Conservation (phyloP, 164 flowering plant genomes). For the Houttuynia cordata region DNA sequence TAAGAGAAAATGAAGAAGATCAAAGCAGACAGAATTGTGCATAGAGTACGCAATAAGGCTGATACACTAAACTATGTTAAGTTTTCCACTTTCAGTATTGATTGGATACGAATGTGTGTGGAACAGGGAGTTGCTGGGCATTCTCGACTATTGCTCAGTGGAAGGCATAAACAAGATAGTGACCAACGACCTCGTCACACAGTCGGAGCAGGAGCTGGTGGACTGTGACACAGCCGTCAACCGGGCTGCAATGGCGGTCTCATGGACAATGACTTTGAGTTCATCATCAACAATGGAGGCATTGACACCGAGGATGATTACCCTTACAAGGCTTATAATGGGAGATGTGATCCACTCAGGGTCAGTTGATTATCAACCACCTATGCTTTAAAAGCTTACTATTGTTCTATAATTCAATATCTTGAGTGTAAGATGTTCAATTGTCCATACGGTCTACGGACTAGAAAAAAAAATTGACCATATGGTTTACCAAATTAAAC, state of each 20-base stretch:
- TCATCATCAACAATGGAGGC: slow-evolving; percentile 9
- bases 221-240: slow-evolving; percentile 4
- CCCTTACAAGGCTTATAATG: slow-evolving; percentile 1
- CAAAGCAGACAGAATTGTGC: too few species aligned
- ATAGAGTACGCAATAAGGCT: too few species aligned
- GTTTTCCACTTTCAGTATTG: too few species aligned
- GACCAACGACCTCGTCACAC: slow-evolving; percentile 1
- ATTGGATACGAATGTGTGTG: not conserved
- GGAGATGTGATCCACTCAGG: slow-evolving; percentile 1
- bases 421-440: too few species aligned
- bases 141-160: slow-evolving; percentile 4
- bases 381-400: too few species aligned
- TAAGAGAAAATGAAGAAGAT: too few species aligned
- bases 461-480: too few species aligned
- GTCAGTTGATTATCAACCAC: not conserved
- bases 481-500: too few species aligned
- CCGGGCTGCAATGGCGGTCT: slow-evolving; percentile 8
- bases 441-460: too few species aligned
- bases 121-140: slow-evolving; percentile 9
- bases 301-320: slow-evolving; percentile 7
- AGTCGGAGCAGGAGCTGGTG: slow-evolving; percentile 12
- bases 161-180: slow-evolving; percentile 9
- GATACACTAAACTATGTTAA: too few species aligned
- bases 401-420: too few species aligned
- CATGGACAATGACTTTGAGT: slow-evolving; percentile 4